phyloP scores from a whole-genome alignment of 768 basidiomycete genomes.

The Cyclocybe aegerita region DNA sequence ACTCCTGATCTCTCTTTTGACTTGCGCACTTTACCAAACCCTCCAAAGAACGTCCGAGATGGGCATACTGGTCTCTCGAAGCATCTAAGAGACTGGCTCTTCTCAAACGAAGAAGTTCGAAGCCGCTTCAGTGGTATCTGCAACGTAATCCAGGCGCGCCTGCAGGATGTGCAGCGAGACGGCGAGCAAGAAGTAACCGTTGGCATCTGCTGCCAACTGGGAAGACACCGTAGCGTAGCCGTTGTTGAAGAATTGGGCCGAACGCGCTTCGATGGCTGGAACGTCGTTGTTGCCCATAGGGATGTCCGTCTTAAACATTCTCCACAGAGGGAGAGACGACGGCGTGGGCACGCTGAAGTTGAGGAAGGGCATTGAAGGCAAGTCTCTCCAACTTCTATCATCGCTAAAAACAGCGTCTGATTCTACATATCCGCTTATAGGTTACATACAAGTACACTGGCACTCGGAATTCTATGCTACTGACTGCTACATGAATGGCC shows the following conservation, averaged over 20 bases:
- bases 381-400: no score
- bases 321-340: not conserved
- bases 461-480: no score
- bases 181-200: slow-evolving; percentile 12
- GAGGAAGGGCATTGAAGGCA: not conserved
- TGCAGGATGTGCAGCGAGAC: slow-evolving; percentile 10
- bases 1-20: slow-evolving; percentile 22
- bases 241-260: slow-evolving; percentile 25
- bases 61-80: slow-evolving; percentile 22
- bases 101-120: slow-evolving; percentile 16
- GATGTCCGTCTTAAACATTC: slow-evolving; percentile 20
- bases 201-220: slow-evolving; percentile 24
- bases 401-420: no score
- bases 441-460: no score
- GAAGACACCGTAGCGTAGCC: slow-evolving; percentile 26
- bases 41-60: slow-evolving; percentile 23
- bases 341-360: not conserved
- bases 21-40: slow-evolving; percentile 24
- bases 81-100: slow-evolving; percentile 20
- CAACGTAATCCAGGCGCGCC: slow-evolving; percentile 5
- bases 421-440: no score
- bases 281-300: slow-evolving; percentile 17
- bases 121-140: slow-evolving; percentile 15
- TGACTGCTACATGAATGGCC: no score
- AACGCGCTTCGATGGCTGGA: slow-evolving; percentile 19